Evolutionary conservation across 2,329 filamentous ascomycete genomes (phyloP), one percentile per base, ranked within the genome.

Genomic region (Colletotrichum sp.): DNA sequence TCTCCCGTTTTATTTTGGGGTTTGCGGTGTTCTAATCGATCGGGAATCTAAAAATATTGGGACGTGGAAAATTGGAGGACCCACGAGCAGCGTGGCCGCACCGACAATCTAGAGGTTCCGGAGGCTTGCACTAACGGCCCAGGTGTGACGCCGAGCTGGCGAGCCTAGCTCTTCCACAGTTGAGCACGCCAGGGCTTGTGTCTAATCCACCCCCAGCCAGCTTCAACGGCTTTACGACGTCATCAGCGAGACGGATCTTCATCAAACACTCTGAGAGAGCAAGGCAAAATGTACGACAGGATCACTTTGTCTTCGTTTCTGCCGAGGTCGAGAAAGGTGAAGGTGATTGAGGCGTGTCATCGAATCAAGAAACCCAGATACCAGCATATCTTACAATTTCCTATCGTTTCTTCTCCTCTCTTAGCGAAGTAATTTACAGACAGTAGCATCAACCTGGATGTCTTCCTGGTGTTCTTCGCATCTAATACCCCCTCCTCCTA

Each of bases 21-120:
- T 30, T 22, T 22, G 32, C 22, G 34, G 34, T 18, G 39, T 39
- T 7, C 16, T 8, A 5, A 18, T 55, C 16, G 52, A 28, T 18
- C 52, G 22, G n/a, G 6, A 22, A 26, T 39, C 22, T 68, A 26
- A 39, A 48, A 60, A 60, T 44, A 60, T 24, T 32, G 6, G 5
- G 16, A 30, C 15, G 39, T 32, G 32, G 24, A 28, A 68, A 39
- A 16, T 30, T 59, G 28, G n/a, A 34, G 36, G 57, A 52, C 26
- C 55, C 57, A 70, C 57, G 59, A 48, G 68, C 57, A 34, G 68
- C 68, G 68, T 63, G 68, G 68, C 68, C 57, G 68, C 55, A 69
- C 24, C 18, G 57, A 70, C 57, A 10, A 32, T 32, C 16, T 36
- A 22, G 16, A 36, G 30, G 22, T n/a, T 32, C 12, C 9, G 34